Evolutionary conservation across 1,284 basidiomycete species (phyloP).

Genomic region (Microstroma glucosiphilum): DNA sequence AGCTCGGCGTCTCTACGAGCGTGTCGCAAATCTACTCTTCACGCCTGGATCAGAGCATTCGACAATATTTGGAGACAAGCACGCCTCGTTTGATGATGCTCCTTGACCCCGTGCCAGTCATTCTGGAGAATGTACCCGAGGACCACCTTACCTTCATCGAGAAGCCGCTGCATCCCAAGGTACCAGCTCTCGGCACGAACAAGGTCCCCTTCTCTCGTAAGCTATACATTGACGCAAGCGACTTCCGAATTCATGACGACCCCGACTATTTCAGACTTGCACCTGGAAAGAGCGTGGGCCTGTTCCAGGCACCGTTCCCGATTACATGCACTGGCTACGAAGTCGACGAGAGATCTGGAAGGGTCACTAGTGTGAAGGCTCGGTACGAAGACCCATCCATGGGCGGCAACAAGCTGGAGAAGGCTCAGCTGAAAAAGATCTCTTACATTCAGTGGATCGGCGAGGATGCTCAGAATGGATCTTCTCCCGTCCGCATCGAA

Average conservation of each 20-base stretch:
- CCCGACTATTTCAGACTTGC: conserved; percentile 96
- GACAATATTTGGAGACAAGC: conserved; percentile 80
- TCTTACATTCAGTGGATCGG: conserved; percentile 98
- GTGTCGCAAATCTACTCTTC: conserved; percentile 76
- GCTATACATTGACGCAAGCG: conserved; percentile 87
- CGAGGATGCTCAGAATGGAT: conserved; percentile 65
- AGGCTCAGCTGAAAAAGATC: conserved; percentile 61
- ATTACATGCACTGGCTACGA: conserved; percentile 80
- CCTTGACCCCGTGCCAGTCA: conserved; percentile 80
- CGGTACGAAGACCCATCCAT: conserved; percentile 59
- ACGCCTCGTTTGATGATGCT: conserved; percentile 91
- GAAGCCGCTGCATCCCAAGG: conserved; percentile 91
- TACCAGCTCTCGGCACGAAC: conserved; percentile 76
- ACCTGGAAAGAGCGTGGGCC: conserved; percentile 90
- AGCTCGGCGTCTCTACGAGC: conserved; percentile 79
- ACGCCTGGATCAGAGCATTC: conserved; percentile 83
- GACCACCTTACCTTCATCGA: conserved; percentile 77
- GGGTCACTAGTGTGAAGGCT: conserved; percentile 72
- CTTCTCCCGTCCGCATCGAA: conserved; percentile 72
- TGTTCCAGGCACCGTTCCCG: conserved; percentile 90
- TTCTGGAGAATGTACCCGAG: conserved; percentile 74
- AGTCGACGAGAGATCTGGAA: conserved; percentile 59
- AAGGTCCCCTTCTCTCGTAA: conserved; percentile 80
- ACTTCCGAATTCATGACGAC: conserved; percentile 85
- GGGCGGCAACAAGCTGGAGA: conserved; percentile 56